Evolutionary conservation across 306 rosid genomes (phyloP).

Genomic region (Cucurbita ficifolia): DNA sequence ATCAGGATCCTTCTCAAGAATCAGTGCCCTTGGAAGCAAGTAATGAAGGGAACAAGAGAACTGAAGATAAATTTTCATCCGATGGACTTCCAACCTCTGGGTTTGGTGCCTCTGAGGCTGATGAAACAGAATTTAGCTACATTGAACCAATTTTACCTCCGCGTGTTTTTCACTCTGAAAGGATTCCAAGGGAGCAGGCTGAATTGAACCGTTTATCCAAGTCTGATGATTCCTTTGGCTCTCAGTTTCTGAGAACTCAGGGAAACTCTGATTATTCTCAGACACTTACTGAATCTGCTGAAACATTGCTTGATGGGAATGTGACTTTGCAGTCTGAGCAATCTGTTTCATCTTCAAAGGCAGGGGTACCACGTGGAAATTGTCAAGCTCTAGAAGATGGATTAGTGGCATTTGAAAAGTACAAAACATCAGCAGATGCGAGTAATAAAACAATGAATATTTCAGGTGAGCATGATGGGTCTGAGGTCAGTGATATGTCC

Average conservation of each 20-base stretch:
- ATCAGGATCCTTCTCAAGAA: conserved; percentile 19
- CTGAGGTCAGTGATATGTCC: conserved; percentile 5
- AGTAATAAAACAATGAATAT: conserved; percentile 15
- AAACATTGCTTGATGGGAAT: conserved; percentile 23
- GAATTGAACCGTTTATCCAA: conserved; percentile 45
- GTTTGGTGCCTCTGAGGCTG: conserved; percentile 19
- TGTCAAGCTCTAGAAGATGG: conserved; percentile 22
- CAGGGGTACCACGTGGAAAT: conserved; percentile 15
- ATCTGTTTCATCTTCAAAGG: conserved; percentile 17
- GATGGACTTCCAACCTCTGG: conserved; percentile 15
- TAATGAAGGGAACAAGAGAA: conserved; percentile 10
- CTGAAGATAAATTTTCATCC: conserved; percentile 10
- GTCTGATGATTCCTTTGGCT: conserved; percentile 40
- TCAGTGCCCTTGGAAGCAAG: conserved; percentile 13
- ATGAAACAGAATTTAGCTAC: conserved; percentile 22
- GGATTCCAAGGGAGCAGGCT: conserved; percentile 47
- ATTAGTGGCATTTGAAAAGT: conserved; percentile 7
- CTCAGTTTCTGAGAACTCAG: conserved; percentile 33
- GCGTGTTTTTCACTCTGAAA: conserved; percentile 40
- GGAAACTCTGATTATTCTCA: conserved; percentile 28
- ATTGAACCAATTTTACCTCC: conserved; percentile 29
- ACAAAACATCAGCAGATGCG: conserved; percentile 14
- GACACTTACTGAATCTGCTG: conserved; percentile 19
- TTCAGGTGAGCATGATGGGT: conserved; percentile 19
- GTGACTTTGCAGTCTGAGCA: conserved; percentile 18